A percentile compares a stretch with the other conserved stretches of the same genome.
Conservation (phyloP, 108 stramenopile genomes). For the Fragilariopsis cylindrus region DNA sequence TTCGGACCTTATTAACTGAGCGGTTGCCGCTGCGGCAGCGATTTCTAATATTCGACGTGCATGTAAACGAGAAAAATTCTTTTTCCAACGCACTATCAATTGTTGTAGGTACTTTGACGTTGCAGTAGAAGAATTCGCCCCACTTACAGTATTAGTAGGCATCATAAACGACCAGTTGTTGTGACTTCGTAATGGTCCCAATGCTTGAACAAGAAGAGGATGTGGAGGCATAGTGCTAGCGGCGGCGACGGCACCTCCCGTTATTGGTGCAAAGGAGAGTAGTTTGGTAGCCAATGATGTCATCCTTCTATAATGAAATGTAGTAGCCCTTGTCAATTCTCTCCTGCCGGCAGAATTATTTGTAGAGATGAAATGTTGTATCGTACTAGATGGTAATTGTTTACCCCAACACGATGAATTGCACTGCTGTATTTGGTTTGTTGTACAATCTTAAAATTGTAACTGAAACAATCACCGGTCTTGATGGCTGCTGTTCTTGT, state of each 20-base stretch:
- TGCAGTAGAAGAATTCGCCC: background rate
- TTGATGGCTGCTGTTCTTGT: too few relatives aligned
- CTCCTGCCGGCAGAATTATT: too few relatives aligned
- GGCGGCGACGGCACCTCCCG: slow-evolving; percentile 5
- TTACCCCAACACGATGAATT: too few relatives aligned
- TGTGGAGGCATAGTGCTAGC: background rate
- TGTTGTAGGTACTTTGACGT: slow-evolving; percentile 15
- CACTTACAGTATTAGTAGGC: background rate
- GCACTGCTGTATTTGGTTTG: too few relatives aligned
- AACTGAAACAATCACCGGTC: too few relatives aligned
- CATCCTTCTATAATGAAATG: background rate
- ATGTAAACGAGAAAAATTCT: slow-evolving; percentile 64
- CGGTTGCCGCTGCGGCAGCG: slow-evolving; percentile 33
- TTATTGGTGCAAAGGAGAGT: background rate
- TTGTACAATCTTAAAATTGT: too few relatives aligned
- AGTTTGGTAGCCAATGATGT: slow-evolving; percentile 8
- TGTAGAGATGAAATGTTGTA: too few relatives aligned
- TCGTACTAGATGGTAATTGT: too few relatives aligned
- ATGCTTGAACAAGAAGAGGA: slow-evolving; percentile 7
- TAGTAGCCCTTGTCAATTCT: too few relatives aligned
- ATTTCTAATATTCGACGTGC: slow-evolving; percentile 66
- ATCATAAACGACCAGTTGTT: slow-evolving; percentile 6
- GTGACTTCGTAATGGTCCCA: slow-evolving; percentile 10
- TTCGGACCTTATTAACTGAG: slow-evolving; percentile 21
- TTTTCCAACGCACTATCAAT: slow-evolving; percentile 27